Evolutionary conservation across 2,329 filamentous ascomycete species (phyloP), one percentile per base, ranked within the genome.

Genomic region (Hypomyces rosellus): DNA sequence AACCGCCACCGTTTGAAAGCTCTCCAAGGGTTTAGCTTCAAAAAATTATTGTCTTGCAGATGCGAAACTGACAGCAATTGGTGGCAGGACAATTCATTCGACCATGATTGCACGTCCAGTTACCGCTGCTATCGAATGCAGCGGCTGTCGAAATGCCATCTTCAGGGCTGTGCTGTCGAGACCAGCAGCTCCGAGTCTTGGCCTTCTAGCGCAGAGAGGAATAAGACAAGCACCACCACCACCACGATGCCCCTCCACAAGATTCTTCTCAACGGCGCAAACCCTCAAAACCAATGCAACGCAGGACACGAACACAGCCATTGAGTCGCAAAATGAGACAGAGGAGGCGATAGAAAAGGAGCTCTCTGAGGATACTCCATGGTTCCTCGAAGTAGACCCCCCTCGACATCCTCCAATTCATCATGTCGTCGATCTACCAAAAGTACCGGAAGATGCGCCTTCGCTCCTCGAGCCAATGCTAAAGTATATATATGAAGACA

Each of bases 371-470:
- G 49, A 64, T 12, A 67, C 82, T 7, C 88, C 88, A 5, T 97
- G 93, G 93, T 97, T 96, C 67, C 81, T 95, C 25, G 84, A 93
- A 63, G 82, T 88, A 57, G 79, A 88, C 39, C 71, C 78, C 1
- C 78, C 80, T 1, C 68, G 71, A 34, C 77, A 81, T 53, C 69
- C 75, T 0, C 69, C 74, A 4, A 69, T 71, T 20, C 68, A 77
- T n/a, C 71, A 72, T 54, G 69, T 70, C 38, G 71, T 71, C 15
- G 65, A 70, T 3, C 69, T 81, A 7, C 80, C 78, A 15, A 71
- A 72, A n/a, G 62, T 76, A 1, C 91, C 91, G 0, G 70, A 76
- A 2, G 76, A 84, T 51, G 73, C 89, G 0, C 93, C 93, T 0
- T 71, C 79, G 1, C 75, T 96, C 14, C 74, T 96, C 5, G 69